Evolutionary conservation across 228 moss, liverwort and hornwort genomes (phyloP).

Genomic region (Sphagnum magellanicum): DNA sequence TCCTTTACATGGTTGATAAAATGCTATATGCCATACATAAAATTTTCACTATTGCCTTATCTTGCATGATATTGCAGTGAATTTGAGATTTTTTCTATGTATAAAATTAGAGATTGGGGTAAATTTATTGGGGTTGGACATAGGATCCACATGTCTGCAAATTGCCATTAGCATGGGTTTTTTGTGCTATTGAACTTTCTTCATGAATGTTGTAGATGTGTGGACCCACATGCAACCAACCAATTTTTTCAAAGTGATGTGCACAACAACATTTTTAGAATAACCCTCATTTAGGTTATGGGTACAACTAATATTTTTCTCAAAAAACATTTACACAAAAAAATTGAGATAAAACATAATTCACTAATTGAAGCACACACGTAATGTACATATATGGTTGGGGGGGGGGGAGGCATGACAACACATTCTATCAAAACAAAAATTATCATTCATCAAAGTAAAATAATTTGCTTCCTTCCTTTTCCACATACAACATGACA

Average conservation of each 20-base stretch:
- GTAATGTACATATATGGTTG: neutral
- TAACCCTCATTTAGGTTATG: neutral
- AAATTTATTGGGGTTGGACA: too few species aligned
- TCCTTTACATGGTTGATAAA: too few species aligned
- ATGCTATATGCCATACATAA: too few species aligned
- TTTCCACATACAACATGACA: too few species aligned
- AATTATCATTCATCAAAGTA: neutral
- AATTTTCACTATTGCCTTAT: too few species aligned
- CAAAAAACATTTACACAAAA: neutral
- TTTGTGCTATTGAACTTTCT: neutral
- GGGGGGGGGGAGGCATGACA: neutral
- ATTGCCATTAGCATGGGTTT: too few species aligned
- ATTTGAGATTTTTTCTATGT: too few species aligned
- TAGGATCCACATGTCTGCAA: too few species aligned
- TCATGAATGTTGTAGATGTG: slow-evolving; percentile 65
- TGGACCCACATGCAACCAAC: slow-evolving; percentile 65
- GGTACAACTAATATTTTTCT: neutral
- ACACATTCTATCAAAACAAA: neutral
- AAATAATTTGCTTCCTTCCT: neutral
- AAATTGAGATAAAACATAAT: neutral
- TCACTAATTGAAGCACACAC: neutral
- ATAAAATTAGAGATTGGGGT: too few species aligned
- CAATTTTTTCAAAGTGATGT: neutral
- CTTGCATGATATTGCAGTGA: too few species aligned
- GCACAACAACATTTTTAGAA: neutral